Percentiles rank a stretch among this genome's conserved stretches.
phyloP scores from a whole-genome alignment of 2,329 filamentous ascomycete species.

The Conoideocrella luteorostrata region DNA sequence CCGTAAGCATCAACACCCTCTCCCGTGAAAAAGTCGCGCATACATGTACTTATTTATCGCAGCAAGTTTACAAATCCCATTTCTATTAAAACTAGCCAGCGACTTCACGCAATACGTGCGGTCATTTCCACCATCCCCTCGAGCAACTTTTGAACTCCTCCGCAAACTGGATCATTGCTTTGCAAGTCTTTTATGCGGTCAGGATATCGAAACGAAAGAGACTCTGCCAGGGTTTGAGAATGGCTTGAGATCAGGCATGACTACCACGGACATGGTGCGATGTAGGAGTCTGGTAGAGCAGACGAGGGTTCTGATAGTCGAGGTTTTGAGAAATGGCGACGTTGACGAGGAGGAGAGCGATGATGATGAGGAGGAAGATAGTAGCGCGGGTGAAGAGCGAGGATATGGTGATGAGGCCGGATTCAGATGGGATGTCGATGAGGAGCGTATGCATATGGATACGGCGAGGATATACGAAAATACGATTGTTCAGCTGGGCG shows the following conservation, averaged over 20 bases:
- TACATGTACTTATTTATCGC: slow-evolving; percentile 5
- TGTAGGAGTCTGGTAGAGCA: slow-evolving; percentile 76
- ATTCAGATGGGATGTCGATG: slow-evolving; percentile 32
- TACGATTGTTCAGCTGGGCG: slow-evolving; percentile 69
- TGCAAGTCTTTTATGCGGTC: slow-evolving; percentile 62
- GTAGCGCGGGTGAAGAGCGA: slow-evolving; percentile 31
- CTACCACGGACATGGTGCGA: slow-evolving; percentile 77
- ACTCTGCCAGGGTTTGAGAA: slow-evolving; percentile 64
- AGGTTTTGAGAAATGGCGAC: slow-evolving; percentile 48
- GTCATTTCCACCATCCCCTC: slow-evolving; percentile 57
- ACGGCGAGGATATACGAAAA: slow-evolving; percentile 72
- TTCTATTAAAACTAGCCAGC: slow-evolving; percentile 71
- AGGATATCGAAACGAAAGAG: slow-evolving; percentile 59
- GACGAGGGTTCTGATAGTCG: slow-evolving; percentile 63
- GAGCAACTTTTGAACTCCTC: slow-evolving; percentile 63
- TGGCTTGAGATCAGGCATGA: slow-evolving; percentile 59
- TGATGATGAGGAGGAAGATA: slow-evolving; percentile 27
- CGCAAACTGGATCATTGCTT: slow-evolving; percentile 81
- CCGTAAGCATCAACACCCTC: slow-evolving; percentile 47
- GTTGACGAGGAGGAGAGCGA: slow-evolving; percentile 37
- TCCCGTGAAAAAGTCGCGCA: no score
- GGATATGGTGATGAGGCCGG: slow-evolving; percentile 15
- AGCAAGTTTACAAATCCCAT: slow-evolving; percentile 78
- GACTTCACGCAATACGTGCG: slow-evolving; percentile 66
- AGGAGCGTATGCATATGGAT: slow-evolving; percentile 57